Conservation (phyloP, 2,329 filamentous ascomycete genomes). For the Fusarium irregulare region DNA sequence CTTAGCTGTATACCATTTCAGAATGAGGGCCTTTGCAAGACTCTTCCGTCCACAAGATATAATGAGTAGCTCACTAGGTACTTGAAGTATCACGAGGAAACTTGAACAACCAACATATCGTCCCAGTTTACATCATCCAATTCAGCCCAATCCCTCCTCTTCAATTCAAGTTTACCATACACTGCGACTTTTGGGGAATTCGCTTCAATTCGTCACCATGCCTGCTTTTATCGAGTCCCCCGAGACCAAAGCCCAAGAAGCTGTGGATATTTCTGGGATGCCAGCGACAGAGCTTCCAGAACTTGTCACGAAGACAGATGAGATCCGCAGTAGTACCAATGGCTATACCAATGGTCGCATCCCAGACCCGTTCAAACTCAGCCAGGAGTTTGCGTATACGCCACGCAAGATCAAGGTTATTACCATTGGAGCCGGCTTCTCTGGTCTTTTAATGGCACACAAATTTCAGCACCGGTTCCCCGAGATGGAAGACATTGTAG, state of each 20-base stretch:
- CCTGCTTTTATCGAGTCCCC: conserved; percentile 33
- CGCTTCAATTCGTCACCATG: conserved; percentile 9
- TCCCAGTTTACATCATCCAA: not conserved
- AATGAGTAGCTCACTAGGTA: not conserved
- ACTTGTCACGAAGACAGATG: conserved; percentile 1
- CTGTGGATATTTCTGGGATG: conserved; percentile 1
- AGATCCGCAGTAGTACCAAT: not conserved
- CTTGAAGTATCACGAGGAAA: not conserved
- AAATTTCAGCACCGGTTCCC: conserved; percentile 52
- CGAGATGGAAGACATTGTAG: conserved; percentile 43
- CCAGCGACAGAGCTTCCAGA: conserved; percentile 40
- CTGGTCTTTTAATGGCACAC: conserved; percentile 50
- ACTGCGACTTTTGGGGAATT: not conserved
- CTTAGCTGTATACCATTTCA: not conserved
- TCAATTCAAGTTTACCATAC: not conserved
- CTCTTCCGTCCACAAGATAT: not conserved
- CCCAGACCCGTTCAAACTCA: conserved; percentile 46
- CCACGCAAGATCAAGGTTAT: conserved; percentile 49
- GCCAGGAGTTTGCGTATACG: conserved; percentile 45
- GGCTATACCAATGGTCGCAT: conserved; percentile 5
- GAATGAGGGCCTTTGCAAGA: not conserved
- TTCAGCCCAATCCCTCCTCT: not conserved
- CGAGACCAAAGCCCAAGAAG: conserved; percentile 7
- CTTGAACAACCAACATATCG: not conserved
- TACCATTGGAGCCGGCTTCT: conserved; percentile 51